Percentiles rank a stretch among this genome's conserved stretches.
These are phyloP conservation scores for Punica granatum DNA, from an alignment of 345 rosid species.

Conservation along the genomic window DNA sequence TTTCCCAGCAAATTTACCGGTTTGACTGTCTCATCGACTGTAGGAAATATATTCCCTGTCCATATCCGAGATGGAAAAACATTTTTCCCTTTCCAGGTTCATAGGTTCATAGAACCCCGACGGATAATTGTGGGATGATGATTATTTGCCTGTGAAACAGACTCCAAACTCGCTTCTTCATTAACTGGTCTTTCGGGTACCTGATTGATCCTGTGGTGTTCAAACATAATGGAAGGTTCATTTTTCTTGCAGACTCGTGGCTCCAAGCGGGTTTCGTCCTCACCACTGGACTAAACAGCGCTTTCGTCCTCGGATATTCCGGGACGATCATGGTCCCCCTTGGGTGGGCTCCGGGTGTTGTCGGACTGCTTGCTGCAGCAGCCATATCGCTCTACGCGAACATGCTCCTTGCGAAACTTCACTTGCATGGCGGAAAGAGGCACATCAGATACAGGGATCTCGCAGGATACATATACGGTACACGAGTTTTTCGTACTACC, in stretches of 20 bases:
- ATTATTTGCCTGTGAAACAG: too few relatives aligned
- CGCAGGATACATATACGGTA: conserved; percentile 75
- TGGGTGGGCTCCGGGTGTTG: conserved; percentile 75
- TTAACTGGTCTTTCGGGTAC: too few relatives aligned
- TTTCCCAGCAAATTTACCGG: too few relatives aligned
- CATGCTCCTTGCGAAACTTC: conserved; percentile 72
- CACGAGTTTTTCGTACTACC: background rate
- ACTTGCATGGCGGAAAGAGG: conserved; percentile 79
- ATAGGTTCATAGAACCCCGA: too few relatives aligned
- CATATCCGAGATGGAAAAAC: too few relatives aligned
- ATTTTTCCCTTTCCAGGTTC: too few relatives aligned
- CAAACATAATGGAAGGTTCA: too few relatives aligned
- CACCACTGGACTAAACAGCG: conserved; percentile 82
- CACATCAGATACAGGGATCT: conserved; percentile 94
- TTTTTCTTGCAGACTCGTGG: conserved; percentile 70
- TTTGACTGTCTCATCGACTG: too few relatives aligned
- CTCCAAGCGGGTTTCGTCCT: conserved; percentile 74
- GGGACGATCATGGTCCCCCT: conserved; percentile 85
- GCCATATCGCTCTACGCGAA: conserved; percentile 69
- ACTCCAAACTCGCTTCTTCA: background rate
- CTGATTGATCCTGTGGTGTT: too few relatives aligned
- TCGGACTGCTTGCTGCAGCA: conserved; percentile 64
- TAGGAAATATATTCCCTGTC: too few relatives aligned
- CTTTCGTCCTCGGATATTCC: conserved; percentile 82
- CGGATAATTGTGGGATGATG: too few relatives aligned